phyloP scores from a whole-genome alignment of 441 rosid species.

The Erodium texanum region DNA sequence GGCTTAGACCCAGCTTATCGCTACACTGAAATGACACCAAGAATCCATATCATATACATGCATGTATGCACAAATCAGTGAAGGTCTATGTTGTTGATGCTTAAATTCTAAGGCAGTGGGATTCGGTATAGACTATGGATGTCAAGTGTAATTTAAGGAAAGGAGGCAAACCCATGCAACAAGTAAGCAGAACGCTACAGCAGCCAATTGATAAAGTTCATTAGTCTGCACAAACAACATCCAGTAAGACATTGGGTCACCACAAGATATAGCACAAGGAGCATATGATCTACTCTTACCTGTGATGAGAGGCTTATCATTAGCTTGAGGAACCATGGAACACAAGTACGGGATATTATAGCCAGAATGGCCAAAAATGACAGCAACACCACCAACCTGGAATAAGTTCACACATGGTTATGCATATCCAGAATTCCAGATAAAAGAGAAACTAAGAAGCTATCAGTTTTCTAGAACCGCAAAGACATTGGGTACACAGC shows the following conservation, averaged over 20 bases:
- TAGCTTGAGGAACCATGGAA: conserved; percentile 91
- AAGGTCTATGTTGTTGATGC: not conserved
- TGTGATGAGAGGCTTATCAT: conserved; percentile 91
- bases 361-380: conserved; percentile 65
- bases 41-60: conserved; percentile 14
- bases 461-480: too few relatives aligned
- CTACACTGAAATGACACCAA: conserved; percentile 68
- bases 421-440: not conserved
- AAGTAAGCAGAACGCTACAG: conserved; percentile 92
- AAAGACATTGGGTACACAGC: too few relatives aligned
- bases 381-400: conserved; percentile 70
- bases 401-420: conserved; percentile 18
- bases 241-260: conserved; percentile 17
- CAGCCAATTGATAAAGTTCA: conserved; percentile 89
- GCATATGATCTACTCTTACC: conserved; percentile 30
- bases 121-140: not conserved
- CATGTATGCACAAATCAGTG: conserved; percentile 2
- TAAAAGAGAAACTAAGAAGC: not conserved
- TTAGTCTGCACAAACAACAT: conserved; percentile 60
- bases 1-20: conserved; percentile 90
- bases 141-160: conserved; percentile 13
- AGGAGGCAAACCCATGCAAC: conserved; percentile 83
- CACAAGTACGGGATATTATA: conserved; percentile 70
- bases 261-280: conserved; percentile 14
- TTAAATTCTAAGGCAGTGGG: not conserved